phyloP scores from a whole-genome alignment of 1,139 yeast genomes.

The Kluyveromyces sp. region DNA sequence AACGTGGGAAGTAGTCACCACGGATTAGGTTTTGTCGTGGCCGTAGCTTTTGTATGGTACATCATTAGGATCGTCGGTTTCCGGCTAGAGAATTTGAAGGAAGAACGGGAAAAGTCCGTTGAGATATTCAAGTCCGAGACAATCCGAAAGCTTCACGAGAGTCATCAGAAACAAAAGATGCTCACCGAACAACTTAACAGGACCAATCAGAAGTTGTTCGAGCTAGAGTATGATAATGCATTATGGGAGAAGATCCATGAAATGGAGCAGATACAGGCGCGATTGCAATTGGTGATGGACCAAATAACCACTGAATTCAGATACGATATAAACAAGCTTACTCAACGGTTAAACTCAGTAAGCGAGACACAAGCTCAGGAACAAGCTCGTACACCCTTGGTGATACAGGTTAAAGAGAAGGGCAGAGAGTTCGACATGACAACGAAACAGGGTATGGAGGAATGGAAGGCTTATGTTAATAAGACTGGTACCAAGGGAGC shows the following conservation, averaged over 20 bases:
- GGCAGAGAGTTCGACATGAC: conserved; percentile 16
- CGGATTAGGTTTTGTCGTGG: too few relatives aligned
- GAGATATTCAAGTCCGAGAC: background rate
- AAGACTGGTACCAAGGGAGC: conserved; percentile 1
- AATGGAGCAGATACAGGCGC: conserved; percentile 1
- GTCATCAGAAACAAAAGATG: background rate
- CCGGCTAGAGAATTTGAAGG: too few relatives aligned
- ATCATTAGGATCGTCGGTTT: too few relatives aligned
- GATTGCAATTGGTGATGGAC: conserved; percentile 4
- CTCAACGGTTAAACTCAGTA: background rate
- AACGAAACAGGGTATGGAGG: conserved; percentile 14
- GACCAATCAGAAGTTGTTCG: conserved; percentile 3
- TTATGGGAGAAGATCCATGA: conserved; percentile 5
- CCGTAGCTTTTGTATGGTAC: too few relatives aligned
- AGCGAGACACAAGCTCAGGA: background rate
- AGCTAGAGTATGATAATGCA: conserved; percentile 5
- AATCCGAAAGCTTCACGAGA: background rate
- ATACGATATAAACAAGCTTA: background rate
- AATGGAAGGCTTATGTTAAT: conserved; percentile 13
- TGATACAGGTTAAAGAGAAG: conserved; percentile 8
- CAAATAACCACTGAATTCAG: background rate
- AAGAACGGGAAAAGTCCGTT: too few relatives aligned
- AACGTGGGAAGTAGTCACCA: too few relatives aligned
- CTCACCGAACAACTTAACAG: conserved; percentile 1
- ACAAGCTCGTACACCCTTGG: background rate